Evolutionary conservation across 768 basidiomycete species (phyloP), one percentile per base, ranked within the genome.

Genomic region (Fibroporia radiculosa): DNA sequence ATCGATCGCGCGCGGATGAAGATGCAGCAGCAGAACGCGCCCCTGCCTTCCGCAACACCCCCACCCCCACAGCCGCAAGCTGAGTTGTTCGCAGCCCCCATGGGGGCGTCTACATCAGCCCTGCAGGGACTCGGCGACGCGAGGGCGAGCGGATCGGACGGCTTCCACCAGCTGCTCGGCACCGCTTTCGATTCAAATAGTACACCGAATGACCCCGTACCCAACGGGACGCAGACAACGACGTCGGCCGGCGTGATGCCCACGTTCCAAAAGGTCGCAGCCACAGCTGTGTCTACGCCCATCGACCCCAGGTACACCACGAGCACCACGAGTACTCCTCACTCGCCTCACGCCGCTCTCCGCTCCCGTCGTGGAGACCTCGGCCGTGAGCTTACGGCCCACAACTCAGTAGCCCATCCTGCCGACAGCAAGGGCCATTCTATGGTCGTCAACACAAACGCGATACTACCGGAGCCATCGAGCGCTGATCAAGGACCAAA

Each of bases 341-440:
- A 13, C n/a, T 33, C 20, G 16, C 41, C 39, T 20, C 20, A 13
- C 45, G 50, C 40, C 48, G 41, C 27, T 37, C 36, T 7, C 19
- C 49, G 22, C n/a, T n/a, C n/a, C n/a, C n/a, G n/a, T n/a, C n/a
- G n/a, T n/a, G n/a, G n/a, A n/a, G n/a, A n/a, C n/a, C n/a, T n/a
- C n/a, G n/a, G n/a, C n/a, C n/a, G n/a, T n/a, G 47, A 52, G 32
- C 41, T 47, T 27, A 40, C 47, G 22, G 52, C 51, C 46, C 43
- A 37, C 23, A 33, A 47, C n/a, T 44, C n/a, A 10, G 8, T 29
- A 39, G 39, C 43, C 35, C 40, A 41, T 39, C 37, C 22, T 13
- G 13, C 34, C 10, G 13, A 25, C 18, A 6, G n/a, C 4, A 45
- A 45, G 35, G 34, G 34, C 44, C 44, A 45, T 20, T 37, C 44